A percentile compares a stretch with the other conserved stretches of the same genome.
Evolutionary conservation across 805 yeast species (phyloP).

Genomic region (Brettanomyces naardenensis): DNA sequence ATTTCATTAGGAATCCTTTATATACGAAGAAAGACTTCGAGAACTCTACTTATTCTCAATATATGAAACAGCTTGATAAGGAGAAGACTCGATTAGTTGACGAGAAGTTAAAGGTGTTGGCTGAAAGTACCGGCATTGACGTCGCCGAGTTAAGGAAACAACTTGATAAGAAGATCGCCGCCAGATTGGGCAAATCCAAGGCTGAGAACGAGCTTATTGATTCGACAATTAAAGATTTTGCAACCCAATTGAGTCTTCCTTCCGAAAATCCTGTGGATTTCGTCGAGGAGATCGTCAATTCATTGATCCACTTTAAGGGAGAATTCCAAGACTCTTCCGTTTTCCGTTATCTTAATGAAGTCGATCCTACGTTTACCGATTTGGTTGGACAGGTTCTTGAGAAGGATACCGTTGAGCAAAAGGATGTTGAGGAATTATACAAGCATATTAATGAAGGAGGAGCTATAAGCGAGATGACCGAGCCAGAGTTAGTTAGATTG

Average conservation of each 20-base stretch:
- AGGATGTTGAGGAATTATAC: constrained; percentile 8
- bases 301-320: constrained; percentile 10
- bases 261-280: constrained; percentile 8
- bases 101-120: constrained; percentile 17
- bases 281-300: constrained; percentile 15
- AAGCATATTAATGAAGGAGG: constrained; percentile 12
- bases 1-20: constrained; percentile 12
- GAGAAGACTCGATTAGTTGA: constrained; percentile 19
- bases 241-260: constrained; percentile 11
- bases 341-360: constrained; percentile 11
- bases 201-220: constrained; percentile 7
- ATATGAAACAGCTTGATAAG: constrained; percentile 10
- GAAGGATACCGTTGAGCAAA: constrained; percentile 9
- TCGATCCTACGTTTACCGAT: constrained; percentile 18
- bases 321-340: constrained; percentile 14
- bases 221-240: constrained; percentile 12
- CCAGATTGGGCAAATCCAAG: constrained; percentile 4
- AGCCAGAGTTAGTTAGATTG: neutral
- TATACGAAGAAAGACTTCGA: constrained; percentile 17
- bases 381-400: constrained; percentile 10
- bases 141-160: constrained; percentile 14
- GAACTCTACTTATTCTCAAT: constrained; percentile 15
- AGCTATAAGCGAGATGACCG: neutral
- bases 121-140: constrained; percentile 13
- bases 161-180: constrained; percentile 17